Percentiles rank a stretch among this genome's conserved stretches.
phyloP scores from a whole-genome alignment of 2,329 filamentous ascomycete genomes.

The Sclerotinia trifoliorum region DNA sequence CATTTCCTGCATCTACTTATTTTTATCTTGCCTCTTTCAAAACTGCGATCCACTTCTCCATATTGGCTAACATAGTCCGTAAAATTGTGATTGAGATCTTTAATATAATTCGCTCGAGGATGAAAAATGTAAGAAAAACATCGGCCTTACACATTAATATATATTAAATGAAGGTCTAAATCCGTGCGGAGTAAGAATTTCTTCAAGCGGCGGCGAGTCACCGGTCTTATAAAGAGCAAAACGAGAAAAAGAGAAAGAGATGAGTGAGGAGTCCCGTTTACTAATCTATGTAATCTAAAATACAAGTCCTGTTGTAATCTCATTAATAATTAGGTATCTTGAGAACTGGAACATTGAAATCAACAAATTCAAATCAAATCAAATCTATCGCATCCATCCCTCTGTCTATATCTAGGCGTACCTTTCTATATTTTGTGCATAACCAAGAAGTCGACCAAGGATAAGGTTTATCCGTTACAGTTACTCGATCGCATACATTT shows the following conservation, averaged over 20 bases:
- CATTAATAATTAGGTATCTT: no score
- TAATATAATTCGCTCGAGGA: not conserved
- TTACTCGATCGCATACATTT: not conserved
- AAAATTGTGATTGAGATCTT: not conserved
- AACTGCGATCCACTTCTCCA: conserved; percentile 1
- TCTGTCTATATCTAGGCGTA: not conserved
- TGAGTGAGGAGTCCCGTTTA: not conserved
- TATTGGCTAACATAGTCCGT: no score
- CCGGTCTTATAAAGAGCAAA: not conserved
- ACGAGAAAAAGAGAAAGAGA: no score
- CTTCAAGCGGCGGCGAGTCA: not conserved
- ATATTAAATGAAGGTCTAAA: not conserved
- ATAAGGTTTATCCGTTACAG: no score
- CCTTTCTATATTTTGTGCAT: not conserved
- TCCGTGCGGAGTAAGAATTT: not conserved
- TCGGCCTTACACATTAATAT: not conserved
- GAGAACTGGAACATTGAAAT: not conserved
- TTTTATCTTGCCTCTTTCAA: not conserved
- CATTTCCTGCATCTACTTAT: not conserved
- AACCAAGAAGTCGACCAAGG: no score
- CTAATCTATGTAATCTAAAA: not conserved
- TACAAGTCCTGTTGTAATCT: not conserved
- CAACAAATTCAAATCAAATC: not conserved
- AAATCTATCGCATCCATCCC: not conserved
- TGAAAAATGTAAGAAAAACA: not conserved